Evolutionary conservation across 2,329 filamentous ascomycete species (phyloP), one percentile per base, ranked within the genome.

Genomic region (Aspergillus japonicus): DNA sequence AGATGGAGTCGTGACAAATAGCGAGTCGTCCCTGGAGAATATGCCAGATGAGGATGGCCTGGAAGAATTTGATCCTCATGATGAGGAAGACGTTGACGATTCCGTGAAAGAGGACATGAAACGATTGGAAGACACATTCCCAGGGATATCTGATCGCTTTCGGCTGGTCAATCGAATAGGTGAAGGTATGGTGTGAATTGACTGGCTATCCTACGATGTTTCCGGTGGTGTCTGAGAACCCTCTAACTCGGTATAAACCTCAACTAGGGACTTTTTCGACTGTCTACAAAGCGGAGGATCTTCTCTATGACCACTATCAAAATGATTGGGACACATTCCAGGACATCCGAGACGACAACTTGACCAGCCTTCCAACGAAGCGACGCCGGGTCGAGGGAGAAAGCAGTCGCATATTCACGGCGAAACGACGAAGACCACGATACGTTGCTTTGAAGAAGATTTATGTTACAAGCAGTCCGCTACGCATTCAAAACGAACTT

Each of bases 381-480:
- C 82, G 74, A 66, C 77, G 75, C 59, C 81, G 77, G 68, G 76
- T 69, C 51, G 80, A 80, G 47, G 71, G 77, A 52, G 75, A 72
- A 21, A 73, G 74, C 54, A 50, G 61, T 24, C 62, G 66, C 54
- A 69, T 70, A 44, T 68, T 73, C 56, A 66, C 72, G 21, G 71
- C 68, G 23, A 75, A 74, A 47, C 79, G 78, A 57, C 80, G 78
- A 54, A 83, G 80, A 66, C 82, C 89, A 24, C 91, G 89, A 73
- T 98, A 89, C 71, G 96, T 99, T 63, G 95, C 96, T 21, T 91
- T 99, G 77, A 99, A 99, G 80, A 99, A 99, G 80, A 99, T 99
- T 68, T 99, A 99, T 75, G 95, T 98, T 65, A 99, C 96, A 0
- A 97, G 93, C 63, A 97, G 92, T 66, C 95, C 95, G 0, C 84